Evolutionary conservation across 2,329 filamentous ascomycete species (phyloP), one percentile per base, ranked within the genome.

Genomic region (Trematosphaeria pertusa): DNA sequence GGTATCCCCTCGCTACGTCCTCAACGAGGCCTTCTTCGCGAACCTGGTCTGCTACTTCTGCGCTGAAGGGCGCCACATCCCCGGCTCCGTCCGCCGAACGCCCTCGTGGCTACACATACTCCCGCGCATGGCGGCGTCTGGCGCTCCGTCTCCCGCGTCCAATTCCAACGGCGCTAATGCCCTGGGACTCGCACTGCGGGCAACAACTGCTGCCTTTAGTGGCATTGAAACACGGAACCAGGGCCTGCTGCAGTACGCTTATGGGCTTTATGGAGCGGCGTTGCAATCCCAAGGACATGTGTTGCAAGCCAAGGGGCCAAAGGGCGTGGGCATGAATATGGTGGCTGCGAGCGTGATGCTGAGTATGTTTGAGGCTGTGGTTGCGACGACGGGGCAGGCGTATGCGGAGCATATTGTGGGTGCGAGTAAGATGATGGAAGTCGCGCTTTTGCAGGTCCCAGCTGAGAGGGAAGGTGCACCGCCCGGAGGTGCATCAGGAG

Each of bases 321-420:
- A 48, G 32, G 37, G 22, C 4, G 42, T 43, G 18, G 54, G 48
- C 4, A 37, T 54, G 24, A 49, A 59, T 15, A 59, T 58, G 58
- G 31, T 63, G 3, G 58, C 41, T 5, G 59, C 59, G n/a, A 52
- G 51, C 11, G 31, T 61, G n/a, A 52, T 63, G 44, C 41, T 61
- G 5, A 53, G 49, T 12, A 34, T 61, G 22, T 63, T 59, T 33
- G 59, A 63, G 30, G 48, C 53, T 2, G 52, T 61, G 33, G 43
- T 48, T 8, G 40, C 50, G 4, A 62, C 56, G 12, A 57, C 57
- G 2, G 39, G 49, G 2, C 41, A 56, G 7, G 57, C 48, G 2
- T 62, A 59, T 34, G 46, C 53, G 7, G 37, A 45, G 21, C 59
- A 62, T 33, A 46, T 58, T 17, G 12, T 57, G 10, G 59, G 55